A percentile compares a stretch with the other conserved stretches of the same genome.
Evolutionary conservation across 2,329 filamentous ascomycete species (phyloP).

Genomic region (Talaromyces marneffei): DNA sequence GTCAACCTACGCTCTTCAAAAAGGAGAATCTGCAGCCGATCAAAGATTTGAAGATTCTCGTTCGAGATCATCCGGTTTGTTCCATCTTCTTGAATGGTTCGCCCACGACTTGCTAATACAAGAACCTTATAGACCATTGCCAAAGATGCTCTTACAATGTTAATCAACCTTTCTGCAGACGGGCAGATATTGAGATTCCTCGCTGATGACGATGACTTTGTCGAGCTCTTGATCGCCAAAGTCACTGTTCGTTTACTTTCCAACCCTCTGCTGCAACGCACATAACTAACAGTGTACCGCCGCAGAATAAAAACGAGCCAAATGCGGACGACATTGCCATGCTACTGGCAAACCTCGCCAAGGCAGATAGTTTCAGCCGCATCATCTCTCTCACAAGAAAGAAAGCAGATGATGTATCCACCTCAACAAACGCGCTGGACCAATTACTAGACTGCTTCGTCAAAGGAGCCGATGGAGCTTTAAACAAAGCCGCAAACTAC

Average conservation of each 20-base stretch:
- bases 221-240: constrained; percentile 65
- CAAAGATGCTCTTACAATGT: constrained; percentile 74
- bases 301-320: constrained; percentile 54
- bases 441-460: constrained; percentile 95
- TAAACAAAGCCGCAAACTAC: constrained; percentile 80
- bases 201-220: constrained; percentile 71
- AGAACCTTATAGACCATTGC: constrained; percentile 62
- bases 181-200: constrained; percentile 66
- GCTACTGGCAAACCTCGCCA: constrained; percentile 87
- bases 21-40: constrained; percentile 68
- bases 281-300: not conserved
- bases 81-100: not conserved
- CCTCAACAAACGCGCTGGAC: constrained; percentile 70
- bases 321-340: constrained; percentile 83
- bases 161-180: constrained; percentile 83
- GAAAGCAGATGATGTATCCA: constrained; percentile 52
- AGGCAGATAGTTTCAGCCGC: constrained; percentile 66
- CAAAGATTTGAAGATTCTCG: constrained; percentile 78
- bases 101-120: not conserved
- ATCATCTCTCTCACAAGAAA: constrained; percentile 60
- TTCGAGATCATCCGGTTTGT: constrained; percentile 74
- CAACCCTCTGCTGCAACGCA: not conserved
- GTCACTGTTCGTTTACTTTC: constrained; percentile 57
- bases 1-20: constrained; percentile 79
- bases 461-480: constrained; percentile 73